Percentiles rank a stretch among this genome's conserved stretches.
These are phyloP conservation scores for Neocatenulostroma microsporum DNA, from an alignment of 2,329 filamentous ascomycete genomes.

Conservation along the genomic window DNA sequence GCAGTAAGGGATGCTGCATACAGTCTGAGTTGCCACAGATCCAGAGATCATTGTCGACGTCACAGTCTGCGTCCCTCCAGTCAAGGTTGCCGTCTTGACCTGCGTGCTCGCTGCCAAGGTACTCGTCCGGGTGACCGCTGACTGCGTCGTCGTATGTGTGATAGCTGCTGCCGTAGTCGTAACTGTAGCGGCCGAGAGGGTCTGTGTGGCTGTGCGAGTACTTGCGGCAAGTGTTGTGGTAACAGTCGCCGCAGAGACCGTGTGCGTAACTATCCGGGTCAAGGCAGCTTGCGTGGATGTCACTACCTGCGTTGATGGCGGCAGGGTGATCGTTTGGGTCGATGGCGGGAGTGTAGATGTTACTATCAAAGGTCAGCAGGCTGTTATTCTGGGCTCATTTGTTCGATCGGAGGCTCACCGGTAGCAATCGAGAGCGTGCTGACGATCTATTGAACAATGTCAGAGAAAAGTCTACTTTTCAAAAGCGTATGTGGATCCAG, in stretches of 20 bases:
- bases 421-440: slow-evolving; percentile 1
- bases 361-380: no score
- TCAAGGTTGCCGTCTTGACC: no score
- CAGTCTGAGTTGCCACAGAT: background rate
- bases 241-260: background rate
- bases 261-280: background rate
- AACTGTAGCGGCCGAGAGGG: background rate
- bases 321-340: background rate
- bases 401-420: no score
- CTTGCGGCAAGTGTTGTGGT: background rate
- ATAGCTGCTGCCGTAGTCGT: background rate
- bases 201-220: background rate
- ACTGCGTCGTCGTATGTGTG: background rate
- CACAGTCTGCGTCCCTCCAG: no score
- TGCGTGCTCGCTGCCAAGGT: background rate
- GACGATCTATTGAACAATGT: no score
- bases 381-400: no score
- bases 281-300: background rate
- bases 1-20: no score
- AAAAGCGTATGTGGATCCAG: no score
- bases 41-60: no score
- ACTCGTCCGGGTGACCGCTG: background rate
- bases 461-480: no score
- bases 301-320: background rate
- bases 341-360: no score